Percentiles rank a stretch among this genome's conserved stretches.
These are phyloP conservation scores for Celoporthe dispersa DNA, from an alignment of 2,329 filamentous ascomycete genomes.

Conservation along the genomic window DNA sequence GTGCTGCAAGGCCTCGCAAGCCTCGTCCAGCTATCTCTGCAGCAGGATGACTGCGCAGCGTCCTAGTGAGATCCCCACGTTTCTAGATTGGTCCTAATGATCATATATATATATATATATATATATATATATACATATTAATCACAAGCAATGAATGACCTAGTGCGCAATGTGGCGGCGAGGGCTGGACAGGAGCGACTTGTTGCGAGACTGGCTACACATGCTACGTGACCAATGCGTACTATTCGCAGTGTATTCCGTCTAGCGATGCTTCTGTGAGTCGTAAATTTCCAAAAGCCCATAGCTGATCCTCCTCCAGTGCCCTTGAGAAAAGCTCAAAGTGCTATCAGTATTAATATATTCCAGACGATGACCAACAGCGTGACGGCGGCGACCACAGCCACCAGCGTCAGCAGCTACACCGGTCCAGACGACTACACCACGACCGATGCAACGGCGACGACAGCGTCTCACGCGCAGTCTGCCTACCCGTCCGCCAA, in stretches of 20 bases:
- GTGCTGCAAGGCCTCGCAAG: not conserved
- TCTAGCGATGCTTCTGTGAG: conserved; percentile 4
- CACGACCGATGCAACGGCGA: conserved; percentile 17
- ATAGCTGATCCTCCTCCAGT: too few species aligned
- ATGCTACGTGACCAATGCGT: conserved; percentile 3
- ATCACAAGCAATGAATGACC: not conserved
- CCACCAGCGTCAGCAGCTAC: conserved; percentile 6
- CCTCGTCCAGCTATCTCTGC: conserved; percentile 3
- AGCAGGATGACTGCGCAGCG: not conserved
- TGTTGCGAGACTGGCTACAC: conserved; percentile 8
- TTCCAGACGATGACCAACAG: not conserved
- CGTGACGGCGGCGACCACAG: not conserved
- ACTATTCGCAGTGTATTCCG: conserved; percentile 17
- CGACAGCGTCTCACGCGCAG: conserved; percentile 4
- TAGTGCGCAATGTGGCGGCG: conserved; percentile 14
- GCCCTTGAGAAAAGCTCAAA: too few species aligned
- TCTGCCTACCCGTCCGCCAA: conserved; percentile 2
- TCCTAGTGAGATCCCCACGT: not conserved
- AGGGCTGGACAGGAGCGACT: conserved; percentile 13
- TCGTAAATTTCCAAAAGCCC: too few species aligned
- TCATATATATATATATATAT: not conserved
- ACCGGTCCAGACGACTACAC: conserved; percentile 9
- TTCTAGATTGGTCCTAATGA: not conserved
- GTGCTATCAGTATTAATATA: not conserved
- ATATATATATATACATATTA: not conserved